Evolutionary conservation across 345 rosid species (phyloP), one percentile per base, ranked within the genome.

Genomic region (Acer yangbiense): DNA sequence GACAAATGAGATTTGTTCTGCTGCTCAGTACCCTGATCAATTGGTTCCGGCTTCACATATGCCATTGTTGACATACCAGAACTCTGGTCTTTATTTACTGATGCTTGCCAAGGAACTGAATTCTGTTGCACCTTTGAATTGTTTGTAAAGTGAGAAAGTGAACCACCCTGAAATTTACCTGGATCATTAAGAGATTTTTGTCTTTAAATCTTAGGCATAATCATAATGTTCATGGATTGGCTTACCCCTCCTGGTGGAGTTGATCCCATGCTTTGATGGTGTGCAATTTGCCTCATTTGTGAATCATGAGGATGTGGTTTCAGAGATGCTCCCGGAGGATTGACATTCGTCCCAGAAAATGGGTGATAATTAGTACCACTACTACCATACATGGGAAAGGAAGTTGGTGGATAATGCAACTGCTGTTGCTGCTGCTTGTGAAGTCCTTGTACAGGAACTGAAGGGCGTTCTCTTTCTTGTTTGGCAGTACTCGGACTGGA

Each of bases 271-370:
- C 76, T 81, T 82, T 83, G 98, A 81, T 86, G 86, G 76, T 85
- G 90, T 62, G 90, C 68, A 68, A 88, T 83, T 79, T 78, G 90
- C 82, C 91, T 88, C 85, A 88, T 85, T 81, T 88, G 95, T 69
- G 89, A 76, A 74, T 93, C 97, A 83, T 87, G 94, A 73, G 90
- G 80, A 78, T 87, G 91, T 16, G 91, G 85, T 67, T 90, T 96
- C 80, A 86, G 58, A 52, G 93, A 68, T 76, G 97, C 77, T 70
- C 89, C 91, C 17, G 91, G 69, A 44, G 80, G 71, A 82, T 76
- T 86, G 74, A 85, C 83, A 77, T 83, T 91, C 73, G 90, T 63
- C 52, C 89, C 91, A 54, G 95, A 77, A 83, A 85, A 90, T 20
- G 87, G 79, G 71, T 85, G 91, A 84, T 83, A 88, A 82, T 68